Evolutionary conservation across 1,284 basidiomycete species (phyloP).

Genomic region (Rhodotorula sp.): DNA sequence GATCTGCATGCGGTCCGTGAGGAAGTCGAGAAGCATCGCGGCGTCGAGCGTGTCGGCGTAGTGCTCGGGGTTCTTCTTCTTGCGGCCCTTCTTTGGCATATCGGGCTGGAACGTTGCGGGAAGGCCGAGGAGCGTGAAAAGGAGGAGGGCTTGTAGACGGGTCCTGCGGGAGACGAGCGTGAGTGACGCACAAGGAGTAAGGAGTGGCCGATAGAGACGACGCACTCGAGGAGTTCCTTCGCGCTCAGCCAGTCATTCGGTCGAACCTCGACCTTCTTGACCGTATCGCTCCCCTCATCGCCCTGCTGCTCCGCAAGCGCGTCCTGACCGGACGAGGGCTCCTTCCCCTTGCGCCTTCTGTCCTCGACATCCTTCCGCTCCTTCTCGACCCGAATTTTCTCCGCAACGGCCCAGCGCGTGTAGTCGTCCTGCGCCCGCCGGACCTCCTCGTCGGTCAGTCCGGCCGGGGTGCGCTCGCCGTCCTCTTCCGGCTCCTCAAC

Average conservation of each 20-base stretch:
- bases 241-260: conserved; percentile 15
- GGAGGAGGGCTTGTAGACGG: conserved; percentile 36
- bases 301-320: neutral
- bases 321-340: conserved; percentile 11
- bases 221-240: conserved; percentile 39
- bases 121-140: conserved; percentile 31
- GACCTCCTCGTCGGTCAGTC: conserved; percentile 4
- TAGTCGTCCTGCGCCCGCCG: neutral
- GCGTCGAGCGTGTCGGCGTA: conserved; percentile 36
- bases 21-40: conserved; percentile 41
- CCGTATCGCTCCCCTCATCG: neutral
- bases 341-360: conserved; percentile 12
- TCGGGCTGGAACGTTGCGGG: conserved; percentile 13
- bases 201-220: neutral
- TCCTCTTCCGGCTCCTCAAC: conserved; percentile 1
- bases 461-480: too few species aligned
- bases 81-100: conserved; percentile 22
- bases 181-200: neutral
- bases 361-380: conserved; percentile 3
- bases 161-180: conserved; percentile 19
- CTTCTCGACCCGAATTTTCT: conserved; percentile 12
- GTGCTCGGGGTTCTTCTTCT: conserved; percentile 35
- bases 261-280: neutral
- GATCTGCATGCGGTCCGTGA: conserved; percentile 40
- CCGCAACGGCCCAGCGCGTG: conserved; percentile 8